These are phyloP conservation scores for Ogataea siamensis DNA, from an alignment of 805 yeast genomes.

Conservation along the genomic window DNA sequence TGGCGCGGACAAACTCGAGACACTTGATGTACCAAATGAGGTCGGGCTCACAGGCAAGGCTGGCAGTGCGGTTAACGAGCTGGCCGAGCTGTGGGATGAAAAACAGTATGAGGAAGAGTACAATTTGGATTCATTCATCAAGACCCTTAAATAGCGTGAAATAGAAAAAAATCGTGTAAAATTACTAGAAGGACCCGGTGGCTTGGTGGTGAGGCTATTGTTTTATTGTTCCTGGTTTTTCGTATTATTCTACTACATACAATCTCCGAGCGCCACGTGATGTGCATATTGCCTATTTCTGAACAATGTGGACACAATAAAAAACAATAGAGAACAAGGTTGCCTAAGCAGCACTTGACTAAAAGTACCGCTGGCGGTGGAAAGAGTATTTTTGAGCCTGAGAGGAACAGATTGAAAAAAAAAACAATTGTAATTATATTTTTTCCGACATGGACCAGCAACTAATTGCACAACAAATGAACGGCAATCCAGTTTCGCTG, in stretches of 20 bases:
- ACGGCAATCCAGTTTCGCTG: constrained; percentile 22
- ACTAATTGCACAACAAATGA: constrained; percentile 21
- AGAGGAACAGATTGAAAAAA: constrained; percentile 10
- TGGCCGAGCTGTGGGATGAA: constrained; percentile 95
- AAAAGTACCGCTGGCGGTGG: constrained; percentile 11
- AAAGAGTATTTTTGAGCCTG: constrained; percentile 10
- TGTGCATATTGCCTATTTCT: constrained; percentile 2
- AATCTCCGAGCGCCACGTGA: constrained; percentile 9
- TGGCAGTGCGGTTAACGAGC: constrained; percentile 80
- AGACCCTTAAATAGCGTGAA: constrained; percentile 46
- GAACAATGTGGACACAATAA: constrained; percentile 4
- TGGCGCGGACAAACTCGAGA: constrained; percentile 19
- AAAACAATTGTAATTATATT: constrained; percentile 10
- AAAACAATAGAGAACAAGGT: constrained; percentile 2
- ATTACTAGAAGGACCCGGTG: neutral
- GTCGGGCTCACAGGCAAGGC: constrained; percentile 84
- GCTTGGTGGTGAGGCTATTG: neutral
- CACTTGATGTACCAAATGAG: constrained; percentile 45
- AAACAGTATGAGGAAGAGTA: constrained; percentile 96
- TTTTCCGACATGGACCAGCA: constrained; percentile 22
- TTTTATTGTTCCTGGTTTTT: constrained; percentile 3
- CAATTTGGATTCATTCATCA: constrained; percentile 88
- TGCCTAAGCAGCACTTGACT: constrained; percentile 10
- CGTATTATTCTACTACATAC: constrained; percentile 1
- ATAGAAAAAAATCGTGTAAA: neutral